These are phyloP conservation scores for Sporothrix brasiliensis DNA, from an alignment of 2,329 filamentous ascomycete genomes.

Conservation along the genomic window DNA sequence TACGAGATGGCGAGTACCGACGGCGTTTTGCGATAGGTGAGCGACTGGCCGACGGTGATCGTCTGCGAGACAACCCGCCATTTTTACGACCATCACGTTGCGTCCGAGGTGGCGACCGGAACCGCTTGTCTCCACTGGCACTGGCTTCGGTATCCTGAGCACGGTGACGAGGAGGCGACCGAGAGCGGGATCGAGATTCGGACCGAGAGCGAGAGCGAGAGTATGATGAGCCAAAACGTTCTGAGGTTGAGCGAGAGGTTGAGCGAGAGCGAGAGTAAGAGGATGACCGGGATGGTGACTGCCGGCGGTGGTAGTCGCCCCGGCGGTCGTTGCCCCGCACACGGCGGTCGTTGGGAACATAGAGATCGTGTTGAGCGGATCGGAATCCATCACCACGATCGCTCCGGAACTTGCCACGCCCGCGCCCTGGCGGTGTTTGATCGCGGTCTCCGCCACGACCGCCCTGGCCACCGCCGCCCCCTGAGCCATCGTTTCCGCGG, in stretches of 20 bases:
- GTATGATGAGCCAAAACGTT: constrained; percentile 45
- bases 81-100: not conserved
- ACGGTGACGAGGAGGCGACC: not conserved
- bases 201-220: constrained; percentile 35
- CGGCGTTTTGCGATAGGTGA: constrained; percentile 53
- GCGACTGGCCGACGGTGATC: constrained; percentile 44
- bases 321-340: constrained; percentile 43
- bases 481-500: constrained; percentile 45
- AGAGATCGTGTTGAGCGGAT: constrained; percentile 50
- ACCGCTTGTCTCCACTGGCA: constrained; percentile 11
- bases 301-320: constrained; percentile 49
- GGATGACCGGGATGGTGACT: constrained; percentile 44
- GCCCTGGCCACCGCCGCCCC: constrained; percentile 51
- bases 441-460: constrained; percentile 53
- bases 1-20: constrained; percentile 54
- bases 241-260: constrained; percentile 34
- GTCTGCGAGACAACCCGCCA: constrained; percentile 47
- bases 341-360: constrained; percentile 56
- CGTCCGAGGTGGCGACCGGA: constrained; percentile 23
- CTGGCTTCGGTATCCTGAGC: not conserved
- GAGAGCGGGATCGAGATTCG: constrained; percentile 26
- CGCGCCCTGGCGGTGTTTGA: constrained; percentile 52
- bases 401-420: constrained; percentile 48
- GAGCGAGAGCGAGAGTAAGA: constrained; percentile 37
- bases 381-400: constrained; percentile 47